These are phyloP conservation scores for Kernera saxatilis DNA, from an alignment of 345 rosid genomes.

Conservation along the genomic window DNA sequence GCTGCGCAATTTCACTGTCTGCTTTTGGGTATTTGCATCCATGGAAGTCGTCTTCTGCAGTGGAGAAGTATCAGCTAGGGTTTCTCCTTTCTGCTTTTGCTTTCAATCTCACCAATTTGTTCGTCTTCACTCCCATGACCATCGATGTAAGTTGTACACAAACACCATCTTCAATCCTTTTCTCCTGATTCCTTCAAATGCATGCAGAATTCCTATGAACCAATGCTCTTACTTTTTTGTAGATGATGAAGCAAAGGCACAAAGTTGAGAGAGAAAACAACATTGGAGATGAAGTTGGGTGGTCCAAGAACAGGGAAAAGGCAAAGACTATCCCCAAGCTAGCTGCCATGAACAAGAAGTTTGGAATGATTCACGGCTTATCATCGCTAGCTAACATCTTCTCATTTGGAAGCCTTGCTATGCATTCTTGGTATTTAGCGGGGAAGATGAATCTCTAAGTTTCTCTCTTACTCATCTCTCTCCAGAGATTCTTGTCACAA, in stretches of 20 bases:
- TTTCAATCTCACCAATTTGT: constrained; percentile 79
- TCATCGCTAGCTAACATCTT: constrained; percentile 92
- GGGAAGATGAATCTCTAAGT: constrained; percentile 73
- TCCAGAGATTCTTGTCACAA: not conserved
- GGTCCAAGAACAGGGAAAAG: constrained; percentile 78
- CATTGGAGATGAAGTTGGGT: constrained; percentile 77
- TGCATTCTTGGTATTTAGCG: constrained; percentile 97
- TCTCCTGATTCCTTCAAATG: not conserved
- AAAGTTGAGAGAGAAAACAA: constrained; percentile 79
- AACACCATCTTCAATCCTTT: not conserved
- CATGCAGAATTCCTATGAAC: not conserved
- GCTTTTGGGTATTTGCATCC: constrained; percentile 88
- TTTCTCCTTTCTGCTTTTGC: constrained; percentile 76
- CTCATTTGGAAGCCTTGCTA: constrained; percentile 88
- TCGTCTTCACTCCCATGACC: constrained; percentile 93
- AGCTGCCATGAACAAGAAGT: constrained; percentile 96
- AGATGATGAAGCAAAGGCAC: constrained; percentile 99
- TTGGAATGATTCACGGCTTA: constrained; percentile 96
- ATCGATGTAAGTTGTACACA: constrained; percentile 48
- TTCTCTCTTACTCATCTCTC: not conserved
- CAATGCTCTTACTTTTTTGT: not conserved
- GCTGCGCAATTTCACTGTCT: constrained; percentile 63
- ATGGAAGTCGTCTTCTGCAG: constrained; percentile 66
- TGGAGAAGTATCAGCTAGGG: constrained; percentile 89
- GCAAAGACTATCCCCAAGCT: constrained; percentile 85